Evolutionary conservation across 148 eudicot species (phyloP).

Genomic region (Chenopodium formosanum): DNA sequence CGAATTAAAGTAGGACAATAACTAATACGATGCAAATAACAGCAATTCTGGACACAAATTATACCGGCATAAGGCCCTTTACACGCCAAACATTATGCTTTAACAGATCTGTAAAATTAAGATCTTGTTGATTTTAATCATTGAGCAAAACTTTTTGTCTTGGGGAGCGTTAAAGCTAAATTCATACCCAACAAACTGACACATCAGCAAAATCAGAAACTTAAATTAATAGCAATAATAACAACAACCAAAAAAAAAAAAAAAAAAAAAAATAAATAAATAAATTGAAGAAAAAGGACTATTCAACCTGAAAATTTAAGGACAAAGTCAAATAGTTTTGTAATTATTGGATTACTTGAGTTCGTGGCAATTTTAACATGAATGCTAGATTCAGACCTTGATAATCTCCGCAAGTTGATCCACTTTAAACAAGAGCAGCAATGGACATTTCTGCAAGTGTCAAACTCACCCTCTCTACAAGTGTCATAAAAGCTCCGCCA

Average conservation of each 20-base stretch:
- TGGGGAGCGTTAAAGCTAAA: too few species aligned
- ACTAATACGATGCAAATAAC: not conserved
- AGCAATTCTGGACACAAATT: not conserved
- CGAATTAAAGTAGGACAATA: not conserved
- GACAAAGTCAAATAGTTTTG: not conserved
- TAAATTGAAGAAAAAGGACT: too few species aligned
- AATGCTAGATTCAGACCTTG: constrained; percentile 47
- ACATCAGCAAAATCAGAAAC: too few species aligned
- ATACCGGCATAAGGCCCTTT: constrained; percentile 83
- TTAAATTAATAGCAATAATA: too few species aligned
- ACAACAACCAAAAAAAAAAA: too few species aligned
- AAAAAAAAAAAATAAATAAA: too few species aligned
- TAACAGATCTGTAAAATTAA: constrained; percentile 21
- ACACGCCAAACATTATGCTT: constrained; percentile 92
- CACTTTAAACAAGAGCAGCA: constrained; percentile 54
- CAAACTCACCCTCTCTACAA: too few species aligned
- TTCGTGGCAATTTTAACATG: not conserved
- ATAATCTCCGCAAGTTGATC: constrained; percentile 94
- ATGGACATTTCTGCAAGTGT: too few species aligned
- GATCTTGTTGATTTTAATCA: too few species aligned
- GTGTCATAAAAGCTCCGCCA: too few species aligned
- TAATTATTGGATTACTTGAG: not conserved
- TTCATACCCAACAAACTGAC: too few species aligned
- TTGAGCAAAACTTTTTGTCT: too few species aligned
- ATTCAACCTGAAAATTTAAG: constrained; percentile 43